phyloP scores from a whole-genome alignment of 495 filamentous ascomycete species.

The Penicillium psychrofluorescens region DNA sequence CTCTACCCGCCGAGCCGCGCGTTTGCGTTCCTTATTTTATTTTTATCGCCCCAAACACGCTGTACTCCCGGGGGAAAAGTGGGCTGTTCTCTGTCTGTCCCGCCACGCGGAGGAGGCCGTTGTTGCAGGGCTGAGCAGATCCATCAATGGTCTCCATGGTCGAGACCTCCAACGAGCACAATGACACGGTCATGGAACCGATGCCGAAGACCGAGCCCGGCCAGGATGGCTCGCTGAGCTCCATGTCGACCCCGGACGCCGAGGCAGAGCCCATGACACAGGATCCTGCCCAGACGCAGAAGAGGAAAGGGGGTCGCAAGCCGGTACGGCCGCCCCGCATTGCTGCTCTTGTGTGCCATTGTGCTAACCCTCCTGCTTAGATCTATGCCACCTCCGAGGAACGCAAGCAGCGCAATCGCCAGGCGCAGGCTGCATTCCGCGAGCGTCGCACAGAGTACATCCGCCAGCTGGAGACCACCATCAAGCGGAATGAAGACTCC shows the following conservation, averaged over 20 bases:
- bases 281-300: slow-evolving; percentile 59
- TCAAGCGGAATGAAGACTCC: slow-evolving; percentile 93
- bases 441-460: slow-evolving; percentile 98
- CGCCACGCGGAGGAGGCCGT: slow-evolving; percentile 5
- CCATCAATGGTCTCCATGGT: slow-evolving; percentile 41
- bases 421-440: slow-evolving; percentile 94
- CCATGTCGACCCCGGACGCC: slow-evolving; percentile 48
- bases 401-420: slow-evolving; percentile 93
- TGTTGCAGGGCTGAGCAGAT: no score
- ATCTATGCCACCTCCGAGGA: slow-evolving; percentile 99
- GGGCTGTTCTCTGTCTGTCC: slow-evolving; percentile 5
- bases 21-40: slow-evolving; percentile 28
- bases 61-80: slow-evolving; percentile 13
- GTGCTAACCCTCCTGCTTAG: slow-evolving; percentile 38
- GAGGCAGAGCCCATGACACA: slow-evolving; percentile 51
- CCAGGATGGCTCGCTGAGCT: slow-evolving; percentile 44
- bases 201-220: slow-evolving; percentile 9
- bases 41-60: slow-evolving; percentile 2
- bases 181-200: slow-evolving; percentile 36
- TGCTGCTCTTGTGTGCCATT: slow-evolving; percentile 7
- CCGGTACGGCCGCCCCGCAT: slow-evolving; percentile 58
- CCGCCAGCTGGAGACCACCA: slow-evolving; percentile 95
- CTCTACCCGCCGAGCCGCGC: slow-evolving; percentile 38
- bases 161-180: slow-evolving; percentile 31
- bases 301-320: slow-evolving; percentile 95